phyloP scores from a whole-genome alignment of 305 asterid species.

The Fraxinus floribunda region DNA sequence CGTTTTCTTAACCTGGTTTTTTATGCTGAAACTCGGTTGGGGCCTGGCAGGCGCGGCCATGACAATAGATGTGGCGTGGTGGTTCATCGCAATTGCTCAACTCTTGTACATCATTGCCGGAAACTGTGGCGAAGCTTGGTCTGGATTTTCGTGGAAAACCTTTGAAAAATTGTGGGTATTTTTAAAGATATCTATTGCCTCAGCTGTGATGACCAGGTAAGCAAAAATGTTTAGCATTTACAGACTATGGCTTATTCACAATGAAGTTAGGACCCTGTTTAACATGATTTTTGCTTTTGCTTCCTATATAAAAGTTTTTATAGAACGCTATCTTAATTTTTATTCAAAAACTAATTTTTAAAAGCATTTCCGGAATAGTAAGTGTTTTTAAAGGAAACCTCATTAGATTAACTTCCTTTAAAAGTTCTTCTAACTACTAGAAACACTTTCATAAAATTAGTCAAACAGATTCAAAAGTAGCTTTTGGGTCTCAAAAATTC shows the following conservation, averaged over 20 bases:
- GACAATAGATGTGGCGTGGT: conserved; percentile 55
- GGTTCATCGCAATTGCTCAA: conserved; percentile 56
- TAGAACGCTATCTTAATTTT: no score
- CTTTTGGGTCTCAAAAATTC: no score
- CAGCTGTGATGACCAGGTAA: conserved; percentile 62
- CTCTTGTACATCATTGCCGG: conserved; percentile 43
- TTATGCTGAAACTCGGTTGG: conserved; percentile 55
- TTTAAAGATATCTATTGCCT: conserved; percentile 50
- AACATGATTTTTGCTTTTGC: background rate
- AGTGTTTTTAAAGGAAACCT: no score
- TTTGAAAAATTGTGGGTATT: conserved; percentile 45
- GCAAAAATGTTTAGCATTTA: background rate
- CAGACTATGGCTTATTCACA: no score
- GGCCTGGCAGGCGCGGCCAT: conserved; percentile 53
- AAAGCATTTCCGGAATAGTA: no score
- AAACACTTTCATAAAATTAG: no score
- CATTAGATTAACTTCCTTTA: no score
- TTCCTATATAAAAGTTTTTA: no score
- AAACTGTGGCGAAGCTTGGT: conserved; percentile 52
- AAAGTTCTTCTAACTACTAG: no score
- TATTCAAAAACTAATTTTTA: no score
- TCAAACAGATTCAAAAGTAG: no score
- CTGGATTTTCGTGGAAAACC: conserved; percentile 52
- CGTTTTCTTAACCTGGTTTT: conserved; percentile 47
- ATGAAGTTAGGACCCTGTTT: background rate